Evolutionary conservation across 495 filamentous ascomycete species (phyloP), one percentile per base, ranked within the genome.

Genomic region (Jackrogersella minutella): DNA sequence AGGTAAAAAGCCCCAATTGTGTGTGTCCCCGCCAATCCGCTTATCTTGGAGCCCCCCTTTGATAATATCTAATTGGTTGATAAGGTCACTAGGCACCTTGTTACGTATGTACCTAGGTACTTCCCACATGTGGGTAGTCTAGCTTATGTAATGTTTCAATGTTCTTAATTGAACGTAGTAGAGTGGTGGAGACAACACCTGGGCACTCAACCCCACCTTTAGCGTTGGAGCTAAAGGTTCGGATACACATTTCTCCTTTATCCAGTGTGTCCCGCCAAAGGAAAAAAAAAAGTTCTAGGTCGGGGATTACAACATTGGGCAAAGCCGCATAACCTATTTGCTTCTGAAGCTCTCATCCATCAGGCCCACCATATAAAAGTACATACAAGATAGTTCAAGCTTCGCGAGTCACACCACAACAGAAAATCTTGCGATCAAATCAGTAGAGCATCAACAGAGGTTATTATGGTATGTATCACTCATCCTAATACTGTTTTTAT

Each of bases 1-100:
- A 68, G 58, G 36, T 44, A 19, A 56, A 61, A 64, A 64, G 60
- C 55, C 61, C 56, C 61, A 69, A 61, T 69, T 69, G 66, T 69
- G 66, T 69, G 60, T 64, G 66, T 47, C 55, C 60, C 56, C 61
- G 55, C 66, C 19, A 24, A 64, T 47, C 61, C 41, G 56, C 66
- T 64, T 61, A 69, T 64, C 51, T 14, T 30, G n/a, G n/a, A n/a
- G n/a, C n/a, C n/a, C n/a, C 17, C 17, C 17, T 11, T 9, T 52
- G 49, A 37, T 36, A 36, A 33, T 8, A 5, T 5, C n/a, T 56
- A 3, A 54, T 62, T 46, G 50, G 26, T 30, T 3, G 26, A 30
- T 3, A 30, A 30, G 26, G 7, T 3, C 26, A 30, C n/a, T n/a
- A n/a, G n/a, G n/a, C n/a, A n/a, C n/a, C n/a, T n/a, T 30, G 7